Conservation (phyloP, 2,329 filamentous ascomycete genomes). For the Aureobasidium vineae region DNA sequence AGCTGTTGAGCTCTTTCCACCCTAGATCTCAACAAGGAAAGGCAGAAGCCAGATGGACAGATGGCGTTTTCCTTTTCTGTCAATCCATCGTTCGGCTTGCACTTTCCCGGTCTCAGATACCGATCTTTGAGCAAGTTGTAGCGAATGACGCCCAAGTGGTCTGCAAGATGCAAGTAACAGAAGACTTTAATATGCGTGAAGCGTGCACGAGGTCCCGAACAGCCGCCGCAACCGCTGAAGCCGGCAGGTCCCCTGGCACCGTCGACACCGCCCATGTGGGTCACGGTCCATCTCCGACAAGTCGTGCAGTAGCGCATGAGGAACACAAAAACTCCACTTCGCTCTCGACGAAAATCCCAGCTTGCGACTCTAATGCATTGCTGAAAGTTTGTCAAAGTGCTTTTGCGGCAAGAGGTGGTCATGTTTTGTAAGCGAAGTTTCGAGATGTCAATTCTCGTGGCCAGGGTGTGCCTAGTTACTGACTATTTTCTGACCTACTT, state of each 20-base stretch:
- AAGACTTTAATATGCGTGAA: constrained; percentile 9
- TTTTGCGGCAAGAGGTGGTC: neutral
- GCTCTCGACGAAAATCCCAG: neutral
- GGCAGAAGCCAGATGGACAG: neutral
- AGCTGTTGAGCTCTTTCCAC: neutral
- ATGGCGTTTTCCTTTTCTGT: neutral
- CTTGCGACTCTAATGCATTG: neutral
- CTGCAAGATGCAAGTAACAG: constrained; percentile 17
- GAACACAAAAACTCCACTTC: neutral
- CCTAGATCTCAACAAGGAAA: neutral
- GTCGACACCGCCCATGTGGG: constrained; percentile 1
- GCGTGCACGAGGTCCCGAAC: neutral
- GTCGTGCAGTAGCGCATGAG: constrained; percentile 2
- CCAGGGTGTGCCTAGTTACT: neutral
- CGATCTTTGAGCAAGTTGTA: neutral
- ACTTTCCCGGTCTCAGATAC: neutral
- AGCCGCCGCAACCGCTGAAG: neutral
- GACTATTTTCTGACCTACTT: neutral
- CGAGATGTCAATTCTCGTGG: neutral
- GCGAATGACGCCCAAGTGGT: neutral
- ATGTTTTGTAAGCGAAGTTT: neutral
- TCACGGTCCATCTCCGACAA: neutral
- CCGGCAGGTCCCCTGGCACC: constrained; percentile 11
- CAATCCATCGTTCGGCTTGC: neutral
- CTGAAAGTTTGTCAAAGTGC: constrained; percentile 5